Evolutionary conservation across 176 grass and related monocot species (phyloP).

Genomic region (Ampelocalamus luodianensis): DNA sequence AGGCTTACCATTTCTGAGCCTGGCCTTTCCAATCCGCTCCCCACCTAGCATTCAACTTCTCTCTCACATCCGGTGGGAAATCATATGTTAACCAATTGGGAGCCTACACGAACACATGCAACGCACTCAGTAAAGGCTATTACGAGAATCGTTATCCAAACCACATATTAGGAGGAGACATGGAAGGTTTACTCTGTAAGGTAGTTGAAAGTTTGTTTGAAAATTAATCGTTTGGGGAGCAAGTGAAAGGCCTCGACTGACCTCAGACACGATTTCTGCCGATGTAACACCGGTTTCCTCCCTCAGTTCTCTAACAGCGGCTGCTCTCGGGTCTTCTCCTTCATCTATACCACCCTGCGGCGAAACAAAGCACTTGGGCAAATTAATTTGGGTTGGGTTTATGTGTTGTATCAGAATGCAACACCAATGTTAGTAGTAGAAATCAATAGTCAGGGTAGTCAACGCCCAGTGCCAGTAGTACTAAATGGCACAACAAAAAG

Average conservation of each 20-base stretch:
- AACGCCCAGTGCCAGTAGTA: background rate
- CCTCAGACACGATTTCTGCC: constrained; percentile 79
- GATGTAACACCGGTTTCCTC: constrained; percentile 93
- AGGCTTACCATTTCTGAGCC: constrained; percentile 82
- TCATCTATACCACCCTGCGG: constrained; percentile 77
- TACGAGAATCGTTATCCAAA: background rate
- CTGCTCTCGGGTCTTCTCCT: constrained; percentile 71
- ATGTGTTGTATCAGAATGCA: background rate
- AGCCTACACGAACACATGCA: constrained; percentile 40
- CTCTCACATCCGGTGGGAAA: constrained; percentile 66
- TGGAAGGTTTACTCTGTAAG: background rate
- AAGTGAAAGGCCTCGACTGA: constrained; percentile 29
- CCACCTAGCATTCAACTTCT: constrained; percentile 77
- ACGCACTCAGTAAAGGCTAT: background rate
- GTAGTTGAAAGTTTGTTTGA: background rate
- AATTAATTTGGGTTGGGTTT: background rate
- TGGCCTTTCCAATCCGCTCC: constrained; percentile 84
- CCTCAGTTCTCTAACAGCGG: constrained; percentile 78
- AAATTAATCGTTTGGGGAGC: background rate
- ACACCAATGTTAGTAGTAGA: background rate
- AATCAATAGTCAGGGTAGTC: background rate
- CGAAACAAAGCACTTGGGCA: background rate
- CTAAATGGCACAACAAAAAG: background rate
- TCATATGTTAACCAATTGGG: constrained; percentile 91
- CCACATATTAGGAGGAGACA: background rate